Percentiles rank a stretch among this genome's conserved stretches.
These are phyloP conservation scores for Termitomyces sp. DNA, from an alignment of 768 basidiomycete species.

Conservation along the genomic window DNA sequence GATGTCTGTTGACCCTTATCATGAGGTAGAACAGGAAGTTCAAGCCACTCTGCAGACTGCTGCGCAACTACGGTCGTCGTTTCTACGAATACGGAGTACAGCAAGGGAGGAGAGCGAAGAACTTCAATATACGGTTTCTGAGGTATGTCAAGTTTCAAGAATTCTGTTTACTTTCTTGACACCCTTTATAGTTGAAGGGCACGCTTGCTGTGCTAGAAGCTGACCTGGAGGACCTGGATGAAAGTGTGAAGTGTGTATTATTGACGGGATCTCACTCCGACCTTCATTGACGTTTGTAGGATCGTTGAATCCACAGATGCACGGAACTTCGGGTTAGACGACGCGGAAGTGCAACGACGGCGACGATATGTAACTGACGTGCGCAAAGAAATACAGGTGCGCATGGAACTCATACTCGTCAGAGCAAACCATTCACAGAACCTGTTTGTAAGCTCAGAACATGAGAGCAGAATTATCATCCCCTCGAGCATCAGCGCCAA, in stretches of 20 bases:
- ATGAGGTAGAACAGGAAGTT: slow-evolving; percentile 81
- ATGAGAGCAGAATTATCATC: slow-evolving; percentile 62
- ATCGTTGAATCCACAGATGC: slow-evolving; percentile 86
- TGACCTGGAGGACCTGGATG: slow-evolving; percentile 90
- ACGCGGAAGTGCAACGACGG: slow-evolving; percentile 69
- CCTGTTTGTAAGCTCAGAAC: slow-evolving; percentile 51
- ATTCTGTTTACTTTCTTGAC: not conserved
- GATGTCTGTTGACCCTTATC: slow-evolving; percentile 82
- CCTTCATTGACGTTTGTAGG: slow-evolving; percentile 29
- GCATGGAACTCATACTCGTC: slow-evolving; percentile 13
- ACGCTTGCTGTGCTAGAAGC: slow-evolving; percentile 76
- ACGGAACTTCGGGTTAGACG: slow-evolving; percentile 77
- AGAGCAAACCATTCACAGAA: slow-evolving; percentile 18
- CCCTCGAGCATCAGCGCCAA: slow-evolving; percentile 15
- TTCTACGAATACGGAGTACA: slow-evolving; percentile 71
- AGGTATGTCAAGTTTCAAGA: slow-evolving; percentile 38
- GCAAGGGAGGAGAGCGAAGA: slow-evolving; percentile 75
- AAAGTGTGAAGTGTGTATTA: slow-evolving; percentile 72
- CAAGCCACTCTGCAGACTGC: slow-evolving; percentile 70
- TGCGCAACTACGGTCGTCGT: slow-evolving; percentile 67
- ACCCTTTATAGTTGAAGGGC: slow-evolving; percentile 54
- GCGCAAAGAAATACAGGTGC: slow-evolving; percentile 73
- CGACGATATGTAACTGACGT: slow-evolving; percentile 74
- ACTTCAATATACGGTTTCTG: slow-evolving; percentile 71
- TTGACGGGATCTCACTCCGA: not conserved